Evolutionary conservation across 768 basidiomycete species (phyloP).

Genomic region (Suillus sp.): DNA sequence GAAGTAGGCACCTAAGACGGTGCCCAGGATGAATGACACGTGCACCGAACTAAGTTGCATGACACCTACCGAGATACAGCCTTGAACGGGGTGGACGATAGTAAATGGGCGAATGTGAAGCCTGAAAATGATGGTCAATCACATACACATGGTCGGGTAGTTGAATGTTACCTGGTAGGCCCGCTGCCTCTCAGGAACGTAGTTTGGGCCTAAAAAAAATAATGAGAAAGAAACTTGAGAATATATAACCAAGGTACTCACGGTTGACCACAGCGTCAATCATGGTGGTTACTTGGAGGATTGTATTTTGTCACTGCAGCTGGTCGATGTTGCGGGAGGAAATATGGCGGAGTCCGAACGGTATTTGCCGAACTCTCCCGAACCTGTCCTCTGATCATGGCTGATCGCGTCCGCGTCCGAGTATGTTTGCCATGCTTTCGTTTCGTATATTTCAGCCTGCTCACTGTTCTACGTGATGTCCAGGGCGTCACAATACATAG

Average conservation of each 20-base stretch:
- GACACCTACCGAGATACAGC: conserved; percentile 61
- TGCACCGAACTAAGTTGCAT: conserved; percentile 8
- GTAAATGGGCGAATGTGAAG: conserved; percentile 54
- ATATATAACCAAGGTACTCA: conserved; percentile 35
- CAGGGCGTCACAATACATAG: conserved; percentile 88
- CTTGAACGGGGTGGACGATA: conserved; percentile 60
- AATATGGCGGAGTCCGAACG: conserved; percentile 36
- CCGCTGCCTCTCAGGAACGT: conserved; percentile 65
- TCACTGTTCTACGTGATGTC: conserved; percentile 15
- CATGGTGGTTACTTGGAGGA: conserved; percentile 39
- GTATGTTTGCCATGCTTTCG: conserved; percentile 46
- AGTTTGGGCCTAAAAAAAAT: conserved; percentile 56
- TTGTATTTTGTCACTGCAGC: conserved; percentile 13
- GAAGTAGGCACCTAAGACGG: conserved; percentile 52
- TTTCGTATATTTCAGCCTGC: conserved; percentile 13
- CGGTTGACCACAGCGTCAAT: conserved; percentile 67
- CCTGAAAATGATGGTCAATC: conserved; percentile 25
- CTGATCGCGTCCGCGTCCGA: conserved; percentile 77
- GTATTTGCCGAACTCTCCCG: conserved; percentile 43
- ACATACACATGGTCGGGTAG: background rate
- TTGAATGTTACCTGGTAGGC: conserved; percentile 55
- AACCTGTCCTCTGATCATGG: conserved; percentile 47
- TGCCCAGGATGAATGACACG: background rate
- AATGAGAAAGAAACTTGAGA: background rate
- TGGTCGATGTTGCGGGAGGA: conserved; percentile 18